phyloP scores from a whole-genome alignment of 352 stramenopile genomes.

The Globisporangium nodosum region DNA sequence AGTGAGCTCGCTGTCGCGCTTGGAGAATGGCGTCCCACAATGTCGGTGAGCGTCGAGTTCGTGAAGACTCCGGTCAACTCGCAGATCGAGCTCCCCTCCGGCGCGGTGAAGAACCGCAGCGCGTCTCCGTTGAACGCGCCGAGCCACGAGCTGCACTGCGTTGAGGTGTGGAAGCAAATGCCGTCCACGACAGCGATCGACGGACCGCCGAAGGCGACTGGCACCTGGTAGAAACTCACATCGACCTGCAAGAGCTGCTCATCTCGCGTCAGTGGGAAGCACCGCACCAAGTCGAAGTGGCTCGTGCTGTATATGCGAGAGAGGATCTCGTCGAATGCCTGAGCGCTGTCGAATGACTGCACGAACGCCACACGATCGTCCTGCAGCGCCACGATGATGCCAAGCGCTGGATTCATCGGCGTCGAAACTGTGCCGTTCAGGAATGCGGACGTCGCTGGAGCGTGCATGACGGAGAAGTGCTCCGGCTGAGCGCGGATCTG shows the following conservation, averaged over 20 bases:
- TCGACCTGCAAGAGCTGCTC: slow-evolving; percentile 53
- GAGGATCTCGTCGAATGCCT: slow-evolving; percentile 24
- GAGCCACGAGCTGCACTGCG: slow-evolving; percentile 52
- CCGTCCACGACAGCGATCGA: slow-evolving; percentile 27
- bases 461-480: slow-evolving; percentile 9
- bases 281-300: slow-evolving; percentile 17
- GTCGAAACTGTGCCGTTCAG: no score
- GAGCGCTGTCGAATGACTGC: slow-evolving; percentile 26
- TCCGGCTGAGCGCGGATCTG: neutral
- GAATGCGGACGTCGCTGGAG: neutral
- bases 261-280: slow-evolving; percentile 21
- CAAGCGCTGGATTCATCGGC: slow-evolving; percentile 1
- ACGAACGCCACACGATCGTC: slow-evolving; percentile 13
- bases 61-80: slow-evolving; percentile 22
- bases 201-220: neutral
- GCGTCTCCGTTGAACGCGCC: slow-evolving; percentile 27
- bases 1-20: neutral
- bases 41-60: slow-evolving; percentile 27
- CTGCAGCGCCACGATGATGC: slow-evolving; percentile 20
- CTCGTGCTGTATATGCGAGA: slow-evolving; percentile 20
- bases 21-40: slow-evolving; percentile 24
- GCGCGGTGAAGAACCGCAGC: slow-evolving; percentile 40
- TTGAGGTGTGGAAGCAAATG: slow-evolving; percentile 56
- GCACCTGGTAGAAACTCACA: slow-evolving; percentile 17
- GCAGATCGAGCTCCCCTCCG: slow-evolving; percentile 21